These are phyloP conservation scores for Cubamyces sp. DNA, from an alignment of 768 basidiomycete species.

Conservation along the genomic window DNA sequence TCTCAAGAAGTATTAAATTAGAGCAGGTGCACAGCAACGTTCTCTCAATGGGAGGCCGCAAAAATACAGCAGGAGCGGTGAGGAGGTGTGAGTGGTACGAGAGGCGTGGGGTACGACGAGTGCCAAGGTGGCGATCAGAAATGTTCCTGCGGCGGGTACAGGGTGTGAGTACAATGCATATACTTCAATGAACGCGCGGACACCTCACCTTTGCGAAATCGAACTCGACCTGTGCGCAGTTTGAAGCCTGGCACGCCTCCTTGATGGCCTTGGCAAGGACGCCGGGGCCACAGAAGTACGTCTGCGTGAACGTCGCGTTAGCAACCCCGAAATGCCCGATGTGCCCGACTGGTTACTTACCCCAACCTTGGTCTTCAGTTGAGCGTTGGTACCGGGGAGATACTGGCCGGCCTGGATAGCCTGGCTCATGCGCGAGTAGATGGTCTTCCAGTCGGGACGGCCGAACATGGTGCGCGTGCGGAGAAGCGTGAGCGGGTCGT, in stretches of 20 bases:
- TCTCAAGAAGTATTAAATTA: slow-evolving; percentile 20
- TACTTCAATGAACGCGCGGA: background rate
- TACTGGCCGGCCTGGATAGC: slow-evolving; percentile 86
- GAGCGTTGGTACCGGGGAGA: slow-evolving; percentile 75
- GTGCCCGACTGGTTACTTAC: slow-evolving; percentile 47
- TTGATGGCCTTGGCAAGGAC: slow-evolving; percentile 77
- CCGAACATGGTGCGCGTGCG: slow-evolving; percentile 90
- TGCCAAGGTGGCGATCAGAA: slow-evolving; percentile 44
- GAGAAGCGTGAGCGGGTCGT: slow-evolving; percentile 88
- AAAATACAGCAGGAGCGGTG: slow-evolving; percentile 19
- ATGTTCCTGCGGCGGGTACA: slow-evolving; percentile 50
- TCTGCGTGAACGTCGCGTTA: slow-evolving; percentile 43
- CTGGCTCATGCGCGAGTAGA: slow-evolving; percentile 74
- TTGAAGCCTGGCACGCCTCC: slow-evolving; percentile 63
- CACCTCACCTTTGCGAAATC: slow-evolving; percentile 75
- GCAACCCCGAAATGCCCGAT: slow-evolving; percentile 15
- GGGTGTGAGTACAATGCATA: background rate
- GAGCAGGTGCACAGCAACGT: slow-evolving; percentile 19
- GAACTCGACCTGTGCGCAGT: slow-evolving; percentile 65
- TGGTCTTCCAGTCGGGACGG: slow-evolving; percentile 85
- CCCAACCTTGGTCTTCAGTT: slow-evolving; percentile 82
- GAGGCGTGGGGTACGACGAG: background rate
- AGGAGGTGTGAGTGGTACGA: background rate
- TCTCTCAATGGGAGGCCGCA: slow-evolving; percentile 1
- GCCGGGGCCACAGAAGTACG: slow-evolving; percentile 89